These are phyloP conservation scores for Saprolegnia diclina DNA, from an alignment of 352 stramenopile genomes.

Conservation along the genomic window DNA sequence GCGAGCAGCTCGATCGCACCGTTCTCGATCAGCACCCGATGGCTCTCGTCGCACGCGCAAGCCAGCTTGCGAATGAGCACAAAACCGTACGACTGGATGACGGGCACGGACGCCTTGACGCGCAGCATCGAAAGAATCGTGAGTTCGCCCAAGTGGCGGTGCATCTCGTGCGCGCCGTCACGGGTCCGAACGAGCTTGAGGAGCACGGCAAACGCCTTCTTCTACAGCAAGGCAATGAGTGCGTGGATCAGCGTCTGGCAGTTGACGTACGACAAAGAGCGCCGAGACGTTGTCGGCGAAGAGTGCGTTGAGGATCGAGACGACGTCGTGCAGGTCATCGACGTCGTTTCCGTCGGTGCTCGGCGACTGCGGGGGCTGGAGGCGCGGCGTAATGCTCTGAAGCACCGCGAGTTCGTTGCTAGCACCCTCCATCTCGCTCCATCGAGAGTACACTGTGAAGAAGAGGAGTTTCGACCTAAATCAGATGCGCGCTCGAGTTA, in stretches of 20 bases:
- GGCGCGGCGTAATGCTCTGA: neutral
- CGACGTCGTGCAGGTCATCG: no score
- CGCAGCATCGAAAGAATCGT: slow-evolving; percentile 17
- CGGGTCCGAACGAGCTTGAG: slow-evolving; percentile 16
- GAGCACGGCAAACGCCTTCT: slow-evolving; percentile 23
- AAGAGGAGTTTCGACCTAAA: neutral
- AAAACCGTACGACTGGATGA: slow-evolving; percentile 27
- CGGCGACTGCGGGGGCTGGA: neutral
- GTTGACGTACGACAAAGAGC: slow-evolving; percentile 15
- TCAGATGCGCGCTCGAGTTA: no score
- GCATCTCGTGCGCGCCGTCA: slow-evolving; percentile 6
- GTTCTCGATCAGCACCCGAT: slow-evolving; percentile 20
- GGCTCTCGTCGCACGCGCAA: slow-evolving; percentile 23
- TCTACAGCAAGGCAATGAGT: slow-evolving; percentile 23
- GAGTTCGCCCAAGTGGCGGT: slow-evolving; percentile 18
- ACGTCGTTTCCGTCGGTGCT: neutral
- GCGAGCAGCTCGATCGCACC: slow-evolving; percentile 14
- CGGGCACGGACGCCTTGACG: slow-evolving; percentile 1
- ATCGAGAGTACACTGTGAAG: neutral
- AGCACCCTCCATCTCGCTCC: neutral
- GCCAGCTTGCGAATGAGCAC: slow-evolving; percentile 19
- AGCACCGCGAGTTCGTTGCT: neutral
- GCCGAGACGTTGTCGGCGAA: slow-evolving; percentile 13
- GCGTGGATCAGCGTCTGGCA: neutral
- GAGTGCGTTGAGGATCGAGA: slow-evolving; percentile 19